Evolutionary conservation across 352 stramenopile species (phyloP), one percentile per base, ranked within the genome.

Genomic region (Elongisporangium prolatum): DNA sequence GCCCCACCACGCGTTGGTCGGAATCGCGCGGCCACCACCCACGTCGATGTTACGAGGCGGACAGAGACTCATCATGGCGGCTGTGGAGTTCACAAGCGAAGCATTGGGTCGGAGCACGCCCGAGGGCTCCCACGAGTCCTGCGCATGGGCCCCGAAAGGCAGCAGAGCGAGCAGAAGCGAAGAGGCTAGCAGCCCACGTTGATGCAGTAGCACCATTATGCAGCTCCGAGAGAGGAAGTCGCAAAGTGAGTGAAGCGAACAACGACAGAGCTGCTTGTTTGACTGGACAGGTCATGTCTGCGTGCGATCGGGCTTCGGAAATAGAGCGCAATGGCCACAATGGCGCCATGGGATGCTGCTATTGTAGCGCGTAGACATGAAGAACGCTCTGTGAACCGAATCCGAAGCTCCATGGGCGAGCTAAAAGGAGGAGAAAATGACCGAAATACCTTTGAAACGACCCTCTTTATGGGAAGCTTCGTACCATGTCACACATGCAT

Each of bases 1-100:
- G n/a, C 74, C 81, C 84, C 84, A 93, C 84, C 84, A 93, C 1
- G 64, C 67, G 37, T 93, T 93, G 34, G 84, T 93, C 21, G 84
- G 84, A 48, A 93, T 87, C 1, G 81, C 68, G 20, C 68, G 60
- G 16, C 64, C 74, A 17, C 56, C 60, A 11, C 72, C 56, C 6
- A 74, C 60, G 50, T 86, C 68, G 20, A 92, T 60, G 50, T 92
- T 86, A 20, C 83, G 78, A 1, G 83, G 80, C 10, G 64, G 61
- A 53, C 80, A 90, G 2, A 90, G 64, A 20, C 60, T 63, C 16
- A 59, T 50, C 52, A 85, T 74, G 25, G 66, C 68, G 9, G 53
- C 68, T 11, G 72, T 77, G 21, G 72, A 61, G 21, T 74, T 50
- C 10, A 90, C n/a, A 13, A 86, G 57, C 22, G 59, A 51, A 18